Evolutionary conservation across 2,329 filamentous ascomycete species (phyloP), one percentile per base, ranked within the genome.

Genomic region (Elsinoe australis): DNA sequence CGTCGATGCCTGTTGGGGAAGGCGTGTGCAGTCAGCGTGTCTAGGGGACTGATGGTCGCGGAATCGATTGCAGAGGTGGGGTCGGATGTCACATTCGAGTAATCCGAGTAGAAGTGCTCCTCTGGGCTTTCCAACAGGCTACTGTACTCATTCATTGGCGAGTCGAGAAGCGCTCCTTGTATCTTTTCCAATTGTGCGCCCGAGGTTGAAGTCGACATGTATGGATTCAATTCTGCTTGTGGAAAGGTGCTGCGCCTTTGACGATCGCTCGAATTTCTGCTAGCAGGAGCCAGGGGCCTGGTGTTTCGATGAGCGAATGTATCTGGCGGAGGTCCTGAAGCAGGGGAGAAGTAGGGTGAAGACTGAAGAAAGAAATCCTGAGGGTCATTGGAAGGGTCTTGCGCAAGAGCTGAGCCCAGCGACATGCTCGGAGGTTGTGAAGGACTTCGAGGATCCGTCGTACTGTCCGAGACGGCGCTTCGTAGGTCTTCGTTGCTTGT

Each of bases 221-320:
- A 71, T 53, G 76, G 70, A 57, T 75, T 75, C 14, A 76, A 71
- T 55, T 81, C 82, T 7, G 87, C 69, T 35, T 82, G 80, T 1
- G 88, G 87, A 54, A 94, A 88, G 0, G 87, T 94, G 64, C 94
- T 87, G 63, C 86, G 92, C 59, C 87, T 76, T n/a, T 85, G 86
- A 49, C 87, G 76, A 57, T 84, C 82, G 55, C 21, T 15, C 9
- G 39, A 17, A 3, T 39, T 12, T 14, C 14, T 10, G 21, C 9
- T 24, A 15, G 9, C 21, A 12, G 17, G n/a, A 12, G 3, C 29
- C 3, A 26, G 4, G 6, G 15, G n/a, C 18, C 3, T 24, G 28
- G 12, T 38, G 41, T 18, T 28, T 8, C 1, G 24, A n/a, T 9
- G 84, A 0, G 83, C 85, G 61, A 90, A 85, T 0, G 85, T 80